Evolutionary conservation across 2,329 filamentous ascomycete species (phyloP), one percentile per base, ranked within the genome.

Genomic region (Apiospora arundinis): DNA sequence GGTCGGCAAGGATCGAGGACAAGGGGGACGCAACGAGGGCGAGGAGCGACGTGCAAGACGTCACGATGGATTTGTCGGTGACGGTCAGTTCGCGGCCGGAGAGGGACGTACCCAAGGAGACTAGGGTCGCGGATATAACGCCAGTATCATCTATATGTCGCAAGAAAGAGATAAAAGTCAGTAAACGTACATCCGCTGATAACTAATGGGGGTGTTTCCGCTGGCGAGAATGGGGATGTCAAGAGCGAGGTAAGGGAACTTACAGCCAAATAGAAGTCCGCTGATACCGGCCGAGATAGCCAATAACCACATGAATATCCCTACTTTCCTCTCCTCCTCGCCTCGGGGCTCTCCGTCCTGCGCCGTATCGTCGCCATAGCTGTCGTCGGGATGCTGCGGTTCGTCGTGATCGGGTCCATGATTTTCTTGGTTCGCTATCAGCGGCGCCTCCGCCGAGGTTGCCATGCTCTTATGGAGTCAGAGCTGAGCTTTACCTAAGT

Each of bases 31-130:
- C 82, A 70, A 90, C 77, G 4, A 92, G 87, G 4, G 92, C 92
- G 73, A 91, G 88, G 67, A 93, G 86, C 5, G 90, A 89, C 6
- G 92, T 93, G 28, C 87, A 88, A n/a, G 90, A 91, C 3, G 92
- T 93, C 76, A 92, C 91, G 74, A 93, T 83, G 8, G 91, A 92
- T 79, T 91, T 93, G 80, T 92, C 90, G 76, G 91, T 81, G 0
- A 90, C 88, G 1, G 86, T 90, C 37, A 92, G 84, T 11, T 84
- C 80, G 66, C 86, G 87, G 70, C 82, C 79, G 40, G 88, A 90
- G 44, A 92, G 87, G 11, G 89, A 88, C 1, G 82, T 84, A 68
- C 87, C 87, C 74, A 92, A 87, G 2, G 90, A 91, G 65, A 93
- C 88, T 46, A 93, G 84, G 0, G 90, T 92, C 2, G 90, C 89